Conservation (phyloP, 805 yeast genomes). For the Candida corydali region DNA sequence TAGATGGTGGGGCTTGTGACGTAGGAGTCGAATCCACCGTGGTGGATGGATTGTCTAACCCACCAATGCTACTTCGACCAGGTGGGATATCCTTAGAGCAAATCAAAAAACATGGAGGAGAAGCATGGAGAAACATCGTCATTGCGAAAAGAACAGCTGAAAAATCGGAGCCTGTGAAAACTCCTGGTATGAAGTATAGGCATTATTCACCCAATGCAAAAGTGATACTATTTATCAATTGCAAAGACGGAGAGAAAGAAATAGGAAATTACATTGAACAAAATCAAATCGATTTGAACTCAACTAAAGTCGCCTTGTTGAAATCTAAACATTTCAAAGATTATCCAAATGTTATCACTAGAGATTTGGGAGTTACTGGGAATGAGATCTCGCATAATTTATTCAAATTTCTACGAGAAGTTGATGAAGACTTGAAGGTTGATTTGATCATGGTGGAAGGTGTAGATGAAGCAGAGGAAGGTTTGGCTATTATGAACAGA, state of each 20-base stretch:
- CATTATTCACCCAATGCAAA: slow-evolving; percentile 91
- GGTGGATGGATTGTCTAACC: slow-evolving; percentile 78
- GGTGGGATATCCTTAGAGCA: slow-evolving; percentile 89
- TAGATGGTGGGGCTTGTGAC: slow-evolving; percentile 86
- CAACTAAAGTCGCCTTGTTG: slow-evolving; percentile 48
- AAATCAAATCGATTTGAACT: slow-evolving; percentile 9
- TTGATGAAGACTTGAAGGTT: slow-evolving; percentile 59
- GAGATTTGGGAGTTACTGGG: slow-evolving; percentile 45
- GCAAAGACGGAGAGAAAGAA: slow-evolving; percentile 39
- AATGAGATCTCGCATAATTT: slow-evolving; percentile 69
- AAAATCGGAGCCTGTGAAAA: slow-evolving; percentile 63
- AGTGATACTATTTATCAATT: slow-evolving; percentile 61
- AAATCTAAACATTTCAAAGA: slow-evolving; percentile 35
- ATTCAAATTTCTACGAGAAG: slow-evolving; percentile 67
- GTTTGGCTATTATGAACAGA: slow-evolving; percentile 93
- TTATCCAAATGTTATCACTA: slow-evolving; percentile 10
- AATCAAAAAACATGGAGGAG: slow-evolving; percentile 62
- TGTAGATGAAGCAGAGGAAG: slow-evolving; percentile 68
- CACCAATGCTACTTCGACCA: slow-evolving; percentile 88
- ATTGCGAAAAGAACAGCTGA: slow-evolving; percentile 68
- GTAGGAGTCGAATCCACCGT: slow-evolving; percentile 96
- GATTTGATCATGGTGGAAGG: slow-evolving; percentile 84
- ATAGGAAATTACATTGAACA: slow-evolving; percentile 22
- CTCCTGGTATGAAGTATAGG: slow-evolving; percentile 97
- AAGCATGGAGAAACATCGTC: slow-evolving; percentile 57